Percentiles rank a stretch among this genome's conserved stretches.
Conservation (phyloP, 768 basidiomycete genomes). For the Leccinum longicurvipes region DNA sequence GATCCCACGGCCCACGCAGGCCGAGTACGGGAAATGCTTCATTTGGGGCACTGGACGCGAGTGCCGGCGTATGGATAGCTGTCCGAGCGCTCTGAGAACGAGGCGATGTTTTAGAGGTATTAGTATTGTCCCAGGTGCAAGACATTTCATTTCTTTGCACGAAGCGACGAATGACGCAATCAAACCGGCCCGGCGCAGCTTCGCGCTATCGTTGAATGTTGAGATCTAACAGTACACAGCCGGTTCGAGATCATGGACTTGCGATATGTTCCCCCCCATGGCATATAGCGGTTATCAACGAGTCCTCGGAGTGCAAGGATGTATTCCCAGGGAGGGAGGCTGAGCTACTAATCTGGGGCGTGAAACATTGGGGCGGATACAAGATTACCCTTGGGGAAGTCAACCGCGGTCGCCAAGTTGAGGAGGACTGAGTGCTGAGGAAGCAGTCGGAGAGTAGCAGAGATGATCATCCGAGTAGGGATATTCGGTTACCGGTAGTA, state of each 20-base stretch:
- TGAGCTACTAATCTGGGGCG: slow-evolving; percentile 16
- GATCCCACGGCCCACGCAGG: slow-evolving; percentile 17
- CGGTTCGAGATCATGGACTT: slow-evolving; percentile 10
- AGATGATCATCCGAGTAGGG: slow-evolving; percentile 6
- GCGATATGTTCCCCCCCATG: slow-evolving; percentile 5
- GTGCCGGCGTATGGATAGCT: background rate
- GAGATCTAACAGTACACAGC: slow-evolving; percentile 7
- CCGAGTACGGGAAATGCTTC: slow-evolving; percentile 3
- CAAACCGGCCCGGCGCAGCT: slow-evolving; percentile 10
- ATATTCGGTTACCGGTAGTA: background rate
- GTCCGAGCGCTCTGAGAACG: background rate
- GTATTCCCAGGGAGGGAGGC: slow-evolving; percentile 11
- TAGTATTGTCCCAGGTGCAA: background rate
- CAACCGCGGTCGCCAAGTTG: slow-evolving; percentile 15
- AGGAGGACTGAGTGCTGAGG: slow-evolving; percentile 4
- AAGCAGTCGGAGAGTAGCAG: background rate
- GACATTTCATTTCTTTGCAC: background rate
- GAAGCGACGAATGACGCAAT: slow-evolving; percentile 13
- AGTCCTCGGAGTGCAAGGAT: slow-evolving; percentile 29
- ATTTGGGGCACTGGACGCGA: slow-evolving; percentile 1
- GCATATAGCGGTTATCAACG: slow-evolving; percentile 6
- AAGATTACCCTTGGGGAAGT: slow-evolving; percentile 14
- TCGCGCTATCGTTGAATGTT: slow-evolving; percentile 3
- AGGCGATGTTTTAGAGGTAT: background rate
- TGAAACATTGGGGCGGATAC: slow-evolving; percentile 21